Evolutionary conservation across 2,329 filamentous ascomycete species (phyloP), one percentile per base, ranked within the genome.

Genomic region (Elsinoe australis): DNA sequence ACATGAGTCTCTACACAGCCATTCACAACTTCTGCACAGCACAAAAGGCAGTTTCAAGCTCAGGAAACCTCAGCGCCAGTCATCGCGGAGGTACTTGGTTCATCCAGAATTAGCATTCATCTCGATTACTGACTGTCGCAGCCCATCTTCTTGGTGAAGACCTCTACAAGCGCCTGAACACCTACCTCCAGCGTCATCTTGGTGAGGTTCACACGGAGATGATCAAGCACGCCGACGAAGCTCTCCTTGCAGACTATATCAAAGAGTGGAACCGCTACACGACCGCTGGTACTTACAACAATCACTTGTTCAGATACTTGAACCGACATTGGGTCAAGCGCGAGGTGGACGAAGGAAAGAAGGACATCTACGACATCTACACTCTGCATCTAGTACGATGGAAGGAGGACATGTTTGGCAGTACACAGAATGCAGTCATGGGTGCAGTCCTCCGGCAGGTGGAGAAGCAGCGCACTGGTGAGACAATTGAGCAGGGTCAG

Each of bases 1-100:
- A 96, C 69, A 95, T 96, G 90, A 87, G 86, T 49, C 81, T 95
- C 52, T 96, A 96, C 70, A 95, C 90, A 47, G 88, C 89, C 52
- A 92, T 98, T 42, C 92, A 98, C 71, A 95, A 98, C 71, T 98
- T 98, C 68, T 98, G 92, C 67, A 98, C 92, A 49, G 95, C 92
- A 18, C 92, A 96, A 67, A 96, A 96, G 66, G 87, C 87, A 1
- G 81, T 89, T 35, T 77, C 79, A 55, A 67, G 67, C 61, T 59
- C 64, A 62, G 66, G 65, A 21, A 62, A 62, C 55, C 67, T 74
- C 28, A 71, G 71, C 31, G 71, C 69, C 24, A 77, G 78, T 54
- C 83, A 87, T 64, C 75, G 84, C 54, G 88, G 88, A 66, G 86
- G 86, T 81, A 52, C 33, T 39, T 49, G 19, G 14, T 5, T n/a